Percentiles rank a stretch among this genome's conserved stretches.
phyloP scores from a whole-genome alignment of 2,329 filamentous ascomycete genomes.

The Arthrobotrys sinensis region DNA sequence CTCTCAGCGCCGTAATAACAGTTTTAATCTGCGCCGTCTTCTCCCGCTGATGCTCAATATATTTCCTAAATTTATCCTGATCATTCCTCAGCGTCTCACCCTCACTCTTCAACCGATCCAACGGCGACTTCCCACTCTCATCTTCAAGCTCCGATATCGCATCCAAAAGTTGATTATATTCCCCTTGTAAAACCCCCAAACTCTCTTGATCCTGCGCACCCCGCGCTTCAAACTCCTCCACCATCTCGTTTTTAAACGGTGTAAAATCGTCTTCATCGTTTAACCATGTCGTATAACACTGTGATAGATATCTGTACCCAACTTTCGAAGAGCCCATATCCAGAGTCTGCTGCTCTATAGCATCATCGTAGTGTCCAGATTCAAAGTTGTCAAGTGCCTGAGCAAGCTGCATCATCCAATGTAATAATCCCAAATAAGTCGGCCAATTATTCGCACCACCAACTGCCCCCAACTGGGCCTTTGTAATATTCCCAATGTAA shows the following conservation, averaged over 20 bases:
- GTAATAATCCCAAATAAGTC: slow-evolving; percentile 90
- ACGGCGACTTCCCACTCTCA: slow-evolving; percentile 83
- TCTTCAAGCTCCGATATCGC: slow-evolving; percentile 93
- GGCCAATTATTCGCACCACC: slow-evolving; percentile 94
- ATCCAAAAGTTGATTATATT: slow-evolving; percentile 83
- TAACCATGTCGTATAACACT: slow-evolving; percentile 93
- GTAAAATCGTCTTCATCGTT: slow-evolving; percentile 93
- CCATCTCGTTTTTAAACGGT: slow-evolving; percentile 78
- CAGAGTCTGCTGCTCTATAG: slow-evolving; percentile 82
- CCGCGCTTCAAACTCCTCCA: slow-evolving; percentile 84
- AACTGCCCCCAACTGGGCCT: slow-evolving; percentile 93
- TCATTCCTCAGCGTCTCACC: slow-evolving; percentile 96
- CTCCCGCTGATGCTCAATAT: slow-evolving; percentile 86
- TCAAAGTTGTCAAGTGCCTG: slow-evolving; percentile 92
- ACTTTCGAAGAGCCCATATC: slow-evolving; percentile 92
- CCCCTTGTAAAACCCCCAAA: slow-evolving; percentile 85
- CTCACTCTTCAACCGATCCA: slow-evolving; percentile 80
- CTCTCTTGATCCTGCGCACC: slow-evolving; percentile 89
- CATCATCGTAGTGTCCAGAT: slow-evolving; percentile 86
- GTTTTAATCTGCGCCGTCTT: slow-evolving; percentile 91
- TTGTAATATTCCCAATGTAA: slow-evolving; percentile 94
- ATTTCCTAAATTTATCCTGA: slow-evolving; percentile 93
- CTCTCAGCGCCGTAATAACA: slow-evolving; percentile 84
- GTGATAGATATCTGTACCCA: slow-evolving; percentile 91
- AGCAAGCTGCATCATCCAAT: slow-evolving; percentile 99